Conservation (phyloP, 2,329 filamentous ascomycete species). For the Colletotrichum australisinense region DNA sequence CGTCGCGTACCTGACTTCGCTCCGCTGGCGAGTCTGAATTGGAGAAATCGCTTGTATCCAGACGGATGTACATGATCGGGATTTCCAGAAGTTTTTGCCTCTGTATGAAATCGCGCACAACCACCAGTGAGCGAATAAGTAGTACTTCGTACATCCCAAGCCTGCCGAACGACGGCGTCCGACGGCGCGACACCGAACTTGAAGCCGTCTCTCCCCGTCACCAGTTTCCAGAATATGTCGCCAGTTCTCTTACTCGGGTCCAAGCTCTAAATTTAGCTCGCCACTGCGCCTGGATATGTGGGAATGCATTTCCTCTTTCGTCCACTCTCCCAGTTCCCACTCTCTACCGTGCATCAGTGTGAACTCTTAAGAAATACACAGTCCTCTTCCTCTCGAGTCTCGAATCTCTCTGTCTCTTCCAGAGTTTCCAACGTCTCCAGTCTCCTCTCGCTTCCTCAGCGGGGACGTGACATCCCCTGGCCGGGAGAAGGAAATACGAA, state of each 20-base stretch:
- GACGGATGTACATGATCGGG: too few relatives aligned
- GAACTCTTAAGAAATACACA: not conserved
- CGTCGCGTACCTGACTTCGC: constrained; percentile 3
- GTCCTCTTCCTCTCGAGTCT: not conserved
- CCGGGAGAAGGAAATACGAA: constrained; percentile 20
- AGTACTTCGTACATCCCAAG: not conserved
- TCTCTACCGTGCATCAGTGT: not conserved
- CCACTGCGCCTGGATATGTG: constrained; percentile 13
- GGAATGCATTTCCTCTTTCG: not conserved
- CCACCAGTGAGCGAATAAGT: not conserved
- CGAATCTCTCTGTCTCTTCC: too few relatives aligned
- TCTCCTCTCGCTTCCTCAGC: not conserved
- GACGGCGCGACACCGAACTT: not conserved
- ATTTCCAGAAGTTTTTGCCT: too few relatives aligned
- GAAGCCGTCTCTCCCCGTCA: not conserved
- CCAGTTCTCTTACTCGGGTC: not conserved
- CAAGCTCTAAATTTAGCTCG: constrained; percentile 4
- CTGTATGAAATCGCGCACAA: not conserved
- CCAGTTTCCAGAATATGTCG: not conserved
- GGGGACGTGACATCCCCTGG: not conserved
- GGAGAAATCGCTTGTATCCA: not conserved
- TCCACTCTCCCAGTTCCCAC: not conserved
- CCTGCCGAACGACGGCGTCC: not conserved
- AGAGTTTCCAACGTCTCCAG: too few relatives aligned
- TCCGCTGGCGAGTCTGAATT: too few relatives aligned